Base-by-base conservation (phyloP, 192 early-diverging fungal genomes). In the Backusella tuberculispora region DNA sequence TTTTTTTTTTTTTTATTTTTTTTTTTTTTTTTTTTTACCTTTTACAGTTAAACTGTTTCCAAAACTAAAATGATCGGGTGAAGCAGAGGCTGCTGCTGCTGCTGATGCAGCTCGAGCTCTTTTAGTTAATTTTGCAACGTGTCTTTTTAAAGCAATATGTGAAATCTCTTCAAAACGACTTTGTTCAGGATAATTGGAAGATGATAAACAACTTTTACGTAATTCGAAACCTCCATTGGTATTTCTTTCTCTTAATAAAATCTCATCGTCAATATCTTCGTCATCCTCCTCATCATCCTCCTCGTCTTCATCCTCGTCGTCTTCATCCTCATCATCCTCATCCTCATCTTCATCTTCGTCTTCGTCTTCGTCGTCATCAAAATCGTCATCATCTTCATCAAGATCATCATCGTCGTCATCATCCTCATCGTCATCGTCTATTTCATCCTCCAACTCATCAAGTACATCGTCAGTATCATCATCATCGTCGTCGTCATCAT, bases 11-110 rank as follows among this genome's bases (percentile, higher is more conserved):
- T 43, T 86, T 83, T 40, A 84, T 34, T 34, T 2, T 34, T 34
- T 34, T 34, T 2, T 34, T 34, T 34, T 34, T 34, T 34, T n/a
- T 0, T 46, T 38, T 72, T 37, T 66, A 92, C 93, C 93, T 91
- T 94, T 93, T 1, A 93, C 92, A 13, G 91, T 92, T 21, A 95
- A 74, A 63, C 87, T 88, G 67, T 89, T 92, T n/a, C 92, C 90
- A 82, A 95, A 94, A 38, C 92, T 88, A 69, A 88, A 84, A 6
- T 85, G 67, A 37, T 84, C 83, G 21, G 41, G 41, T 66, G 41
- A 14, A 43, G 42, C 29, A n/a, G n/a, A 29, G 29, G 29, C 29
- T 34, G 29, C 2, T 34, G 29, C 29, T 34, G 29, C 29, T 34
- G 29, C 29, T 34, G 29, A 34, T 34, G 29, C 29, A 34, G 29